Conservation (phyloP, 179 eudicot species). For the Sideroxylon spinosum region DNA sequence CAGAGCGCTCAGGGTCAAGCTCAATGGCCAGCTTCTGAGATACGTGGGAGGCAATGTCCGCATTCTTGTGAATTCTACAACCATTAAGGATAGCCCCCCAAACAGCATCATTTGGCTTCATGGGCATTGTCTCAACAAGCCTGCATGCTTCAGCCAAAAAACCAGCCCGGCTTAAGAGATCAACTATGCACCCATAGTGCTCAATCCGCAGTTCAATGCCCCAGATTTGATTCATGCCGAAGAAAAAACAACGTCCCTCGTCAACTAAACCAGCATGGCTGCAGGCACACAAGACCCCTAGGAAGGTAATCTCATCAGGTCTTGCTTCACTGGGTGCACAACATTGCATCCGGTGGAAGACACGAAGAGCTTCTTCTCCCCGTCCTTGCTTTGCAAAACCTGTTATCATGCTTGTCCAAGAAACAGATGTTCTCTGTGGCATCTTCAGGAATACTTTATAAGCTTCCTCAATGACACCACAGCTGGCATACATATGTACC, state of each 20-base stretch:
- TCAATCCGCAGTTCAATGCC: slow-evolving; percentile 45
- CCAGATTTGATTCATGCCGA: slow-evolving; percentile 39
- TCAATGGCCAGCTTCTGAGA: slow-evolving; percentile 31
- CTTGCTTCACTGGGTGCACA: slow-evolving; percentile 19
- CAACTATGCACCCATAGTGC: slow-evolving; percentile 63
- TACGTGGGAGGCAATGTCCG: slow-evolving; percentile 36
- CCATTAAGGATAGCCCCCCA: slow-evolving; percentile 67
- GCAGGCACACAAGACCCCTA: slow-evolving; percentile 58
- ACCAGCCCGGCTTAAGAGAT: slow-evolving; percentile 58
- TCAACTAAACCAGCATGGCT: slow-evolving; percentile 55
- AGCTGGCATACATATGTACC: slow-evolving; percentile 60
- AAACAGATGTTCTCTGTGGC: slow-evolving; percentile 36
- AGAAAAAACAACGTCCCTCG: slow-evolving; percentile 36
- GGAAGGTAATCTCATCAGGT: slow-evolving; percentile 49
- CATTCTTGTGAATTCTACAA: slow-evolving; percentile 49
- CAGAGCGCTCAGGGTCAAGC: slow-evolving; percentile 39
- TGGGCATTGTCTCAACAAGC: slow-evolving; percentile 49
- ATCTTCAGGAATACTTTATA: slow-evolving; percentile 37
- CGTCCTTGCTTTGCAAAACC: slow-evolving; percentile 55
- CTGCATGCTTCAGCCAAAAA: slow-evolving; percentile 44
- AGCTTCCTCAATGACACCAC: slow-evolving; percentile 56
- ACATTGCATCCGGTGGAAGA: slow-evolving; percentile 41
- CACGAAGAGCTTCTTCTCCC: slow-evolving; percentile 40
- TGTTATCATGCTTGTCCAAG: slow-evolving; percentile 65
- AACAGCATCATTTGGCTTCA: slow-evolving; percentile 49